These are phyloP conservation scores for Ensete glaucum DNA, from an alignment of 176 grass and related monocot species.

Conservation along the genomic window DNA sequence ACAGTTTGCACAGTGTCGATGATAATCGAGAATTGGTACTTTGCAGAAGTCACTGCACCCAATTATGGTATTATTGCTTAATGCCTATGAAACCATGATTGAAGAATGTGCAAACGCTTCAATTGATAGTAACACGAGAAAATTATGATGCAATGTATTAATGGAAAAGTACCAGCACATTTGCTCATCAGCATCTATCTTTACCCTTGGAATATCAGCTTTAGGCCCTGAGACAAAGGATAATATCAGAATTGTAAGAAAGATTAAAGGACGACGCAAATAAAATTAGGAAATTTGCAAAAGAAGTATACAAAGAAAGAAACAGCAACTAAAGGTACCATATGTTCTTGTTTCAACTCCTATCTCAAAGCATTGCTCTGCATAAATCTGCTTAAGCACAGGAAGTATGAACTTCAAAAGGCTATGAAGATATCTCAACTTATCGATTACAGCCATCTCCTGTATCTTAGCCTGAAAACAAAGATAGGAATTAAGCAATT, in stretches of 20 bases:
- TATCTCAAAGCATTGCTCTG: conserved; percentile 83
- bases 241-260: conserved; percentile 1
- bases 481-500: conserved; percentile 12
- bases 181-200: conserved; percentile 80
- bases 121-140: conserved; percentile 17
- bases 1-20: conserved; percentile 76
- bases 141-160: background rate
- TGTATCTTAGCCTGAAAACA: conserved; percentile 66
- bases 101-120: background rate
- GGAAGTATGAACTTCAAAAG: conserved; percentile 82
- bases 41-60: conserved; percentile 81
- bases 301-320: background rate
- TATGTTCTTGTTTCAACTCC: conserved; percentile 71
- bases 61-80: conserved; percentile 20
- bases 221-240: conserved; percentile 49
- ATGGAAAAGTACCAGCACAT: conserved; percentile 71
- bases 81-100: background rate
- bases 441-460: conserved; percentile 70
- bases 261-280: background rate
- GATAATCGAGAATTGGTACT: conserved; percentile 87
- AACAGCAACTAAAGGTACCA: conserved; percentile 41
- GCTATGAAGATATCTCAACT: conserved; percentile 92
- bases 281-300: background rate
- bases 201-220: conserved; percentile 71
- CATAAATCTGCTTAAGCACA: conserved; percentile 70